A percentile compares a stretch with the other conserved stretches of the same genome.
These are phyloP conservation scores for Corylus avellana DNA, from an alignment of 306 rosid genomes.

Conservation along the genomic window DNA sequence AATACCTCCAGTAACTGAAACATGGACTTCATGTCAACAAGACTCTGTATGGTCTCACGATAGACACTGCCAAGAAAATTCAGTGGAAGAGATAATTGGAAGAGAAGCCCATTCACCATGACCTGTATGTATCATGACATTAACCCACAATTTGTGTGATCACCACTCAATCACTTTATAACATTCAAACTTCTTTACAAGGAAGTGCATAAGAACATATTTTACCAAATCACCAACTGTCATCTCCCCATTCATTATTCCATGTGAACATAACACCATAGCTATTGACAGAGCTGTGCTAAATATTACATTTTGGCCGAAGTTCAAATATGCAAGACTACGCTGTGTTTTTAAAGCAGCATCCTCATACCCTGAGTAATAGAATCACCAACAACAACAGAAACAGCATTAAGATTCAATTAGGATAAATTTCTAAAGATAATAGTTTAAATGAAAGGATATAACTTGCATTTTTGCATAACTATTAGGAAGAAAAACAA, in stretches of 20 bases:
- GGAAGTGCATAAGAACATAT: conserved; percentile 22
- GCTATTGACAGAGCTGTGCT: conserved; percentile 95
- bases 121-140: conserved; percentile 56
- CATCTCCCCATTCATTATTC: conserved; percentile 77
- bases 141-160: conserved; percentile 18
- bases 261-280: conserved; percentile 92
- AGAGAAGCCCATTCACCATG: conserved; percentile 98
- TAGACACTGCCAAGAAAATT: conserved; percentile 97
- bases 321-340: conserved; percentile 85
- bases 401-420: conserved; percentile 20
- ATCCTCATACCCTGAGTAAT: conserved; percentile 74
- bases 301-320: conserved; percentile 90
- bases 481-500: neutral
- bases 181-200: neutral
- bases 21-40: conserved; percentile 95
- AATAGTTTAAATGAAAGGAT: neutral
- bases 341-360: conserved; percentile 95
- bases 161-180: conserved; percentile 10
- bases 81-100: conserved; percentile 96
- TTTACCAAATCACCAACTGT: conserved; percentile 97
- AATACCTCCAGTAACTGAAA: conserved; percentile 97
- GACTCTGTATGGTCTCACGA: conserved; percentile 95
- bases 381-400: conserved; percentile 33
- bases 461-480: neutral
- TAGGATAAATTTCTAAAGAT: conserved; percentile 1